These are phyloP conservation scores for Cyberlindnera nakhonratchasimensis DNA, from an alignment of 805 yeast species.

Conservation along the genomic window DNA sequence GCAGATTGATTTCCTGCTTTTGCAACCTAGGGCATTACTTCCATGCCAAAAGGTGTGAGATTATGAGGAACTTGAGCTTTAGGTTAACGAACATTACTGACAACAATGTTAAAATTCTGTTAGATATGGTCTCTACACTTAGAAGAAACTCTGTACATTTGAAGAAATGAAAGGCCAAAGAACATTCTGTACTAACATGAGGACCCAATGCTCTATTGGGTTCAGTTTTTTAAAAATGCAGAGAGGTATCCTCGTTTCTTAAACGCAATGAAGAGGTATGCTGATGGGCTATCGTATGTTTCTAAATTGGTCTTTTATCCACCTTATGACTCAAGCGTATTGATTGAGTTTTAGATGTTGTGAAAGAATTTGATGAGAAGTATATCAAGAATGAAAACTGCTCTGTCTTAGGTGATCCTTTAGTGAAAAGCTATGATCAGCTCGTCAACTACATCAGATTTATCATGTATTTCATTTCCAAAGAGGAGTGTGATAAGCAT, in stretches of 20 bases:
- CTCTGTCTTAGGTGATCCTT: conserved; percentile 8
- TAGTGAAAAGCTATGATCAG: conserved; percentile 6
- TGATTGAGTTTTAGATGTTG: conserved; percentile 21
- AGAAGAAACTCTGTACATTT: conserved; percentile 14
- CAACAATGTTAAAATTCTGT: conserved; percentile 13
- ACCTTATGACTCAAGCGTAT: conserved; percentile 16
- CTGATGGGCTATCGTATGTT: conserved; percentile 22
- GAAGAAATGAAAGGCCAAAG: conserved; percentile 9
- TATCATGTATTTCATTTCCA: conserved; percentile 9
- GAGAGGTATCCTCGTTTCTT: conserved; percentile 15
- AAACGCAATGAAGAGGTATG: conserved; percentile 11
- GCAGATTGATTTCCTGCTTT: conserved; percentile 7
- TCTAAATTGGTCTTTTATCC: conserved; percentile 22
- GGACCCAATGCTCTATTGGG: conserved; percentile 24
- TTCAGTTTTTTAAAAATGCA: conserved; percentile 18
- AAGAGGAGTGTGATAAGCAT: conserved; percentile 11
- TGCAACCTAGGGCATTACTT: conserved; percentile 11
- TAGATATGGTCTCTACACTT: conserved; percentile 10
- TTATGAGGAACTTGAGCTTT: conserved; percentile 11
- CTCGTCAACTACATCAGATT: conserved; percentile 11
- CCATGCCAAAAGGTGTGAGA: conserved; percentile 16
- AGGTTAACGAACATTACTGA: conserved; percentile 16
- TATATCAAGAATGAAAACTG: conserved; percentile 11
- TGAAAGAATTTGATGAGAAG: conserved; percentile 18
- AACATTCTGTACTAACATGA: conserved; percentile 17